Evolutionary conservation across 176 grass and related monocot genomes (phyloP).

Genomic region (Aechmea fasciata): DNA sequence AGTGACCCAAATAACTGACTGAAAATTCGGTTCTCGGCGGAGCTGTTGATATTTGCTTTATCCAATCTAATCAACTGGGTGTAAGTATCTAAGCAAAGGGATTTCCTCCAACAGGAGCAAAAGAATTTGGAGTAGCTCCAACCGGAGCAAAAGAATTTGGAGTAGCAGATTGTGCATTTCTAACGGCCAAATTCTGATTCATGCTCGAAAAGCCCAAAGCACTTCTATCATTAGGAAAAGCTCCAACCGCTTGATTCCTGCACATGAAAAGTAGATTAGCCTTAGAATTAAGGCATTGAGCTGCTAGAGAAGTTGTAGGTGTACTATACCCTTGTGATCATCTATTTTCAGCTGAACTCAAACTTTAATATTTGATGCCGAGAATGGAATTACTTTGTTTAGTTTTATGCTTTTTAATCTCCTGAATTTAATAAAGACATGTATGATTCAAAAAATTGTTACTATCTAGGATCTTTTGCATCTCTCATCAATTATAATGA

Average conservation of each 20-base stretch:
- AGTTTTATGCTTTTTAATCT: not conserved
- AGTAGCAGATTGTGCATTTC: constrained; percentile 22
- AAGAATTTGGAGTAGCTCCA: constrained; percentile 24
- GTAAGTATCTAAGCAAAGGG: constrained; percentile 33
- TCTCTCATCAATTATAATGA: not conserved
- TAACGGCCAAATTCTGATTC: constrained; percentile 25
- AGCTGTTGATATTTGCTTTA: no score
- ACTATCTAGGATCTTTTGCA: not conserved
- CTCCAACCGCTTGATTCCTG: constrained; percentile 32
- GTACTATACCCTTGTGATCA: not conserved
- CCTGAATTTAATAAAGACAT: not conserved
- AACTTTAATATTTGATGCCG: no score
- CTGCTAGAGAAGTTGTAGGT: not conserved
- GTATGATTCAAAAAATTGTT: not conserved
- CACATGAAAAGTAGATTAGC: constrained; percentile 12
- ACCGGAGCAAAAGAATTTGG: constrained; percentile 16
- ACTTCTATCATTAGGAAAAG: constrained; percentile 12
- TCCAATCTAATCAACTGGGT: no score
- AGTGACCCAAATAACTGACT: no score
- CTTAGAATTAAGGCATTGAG: not conserved
- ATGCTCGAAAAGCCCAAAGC: constrained; percentile 21
- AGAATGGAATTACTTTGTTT: not conserved
- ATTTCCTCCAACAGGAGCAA: constrained; percentile 38
- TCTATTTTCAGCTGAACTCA: not conserved
- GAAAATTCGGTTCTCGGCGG: no score